These are phyloP conservation scores for Strobilomyces echinocephalus DNA, from an alignment of 768 basidiomycete genomes.

Conservation along the genomic window DNA sequence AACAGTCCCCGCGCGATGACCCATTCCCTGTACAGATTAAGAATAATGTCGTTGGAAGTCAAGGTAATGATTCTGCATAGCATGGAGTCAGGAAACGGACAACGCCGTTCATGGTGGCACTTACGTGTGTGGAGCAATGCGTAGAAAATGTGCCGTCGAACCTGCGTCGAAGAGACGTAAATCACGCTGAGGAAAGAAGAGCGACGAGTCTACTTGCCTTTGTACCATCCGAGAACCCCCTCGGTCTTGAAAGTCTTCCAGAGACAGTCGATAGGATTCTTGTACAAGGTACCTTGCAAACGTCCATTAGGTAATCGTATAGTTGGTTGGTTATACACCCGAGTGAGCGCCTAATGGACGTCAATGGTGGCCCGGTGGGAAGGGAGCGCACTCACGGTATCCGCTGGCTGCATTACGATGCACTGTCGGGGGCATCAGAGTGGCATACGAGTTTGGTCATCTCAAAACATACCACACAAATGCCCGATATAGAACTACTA, in stretches of 20 bases:
- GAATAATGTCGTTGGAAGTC: slow-evolving; percentile 79
- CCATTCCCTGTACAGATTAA: slow-evolving; percentile 56
- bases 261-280: slow-evolving; percentile 90
- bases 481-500: slow-evolving; percentile 84
- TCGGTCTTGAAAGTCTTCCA: slow-evolving; percentile 94
- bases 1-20: slow-evolving; percentile 7
- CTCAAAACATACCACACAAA: slow-evolving; percentile 72
- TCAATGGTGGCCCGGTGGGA: background rate
- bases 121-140: slow-evolving; percentile 90
- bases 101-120: slow-evolving; percentile 18
- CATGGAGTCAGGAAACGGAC: slow-evolving; percentile 1
- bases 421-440: slow-evolving; percentile 43
- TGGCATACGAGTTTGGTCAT: slow-evolving; percentile 1
- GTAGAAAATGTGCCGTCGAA: slow-evolving; percentile 87
- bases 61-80: slow-evolving; percentile 75
- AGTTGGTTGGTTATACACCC: slow-evolving; percentile 96
- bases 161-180: slow-evolving; percentile 40
- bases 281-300: slow-evolving; percentile 73
- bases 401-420: slow-evolving; percentile 91
- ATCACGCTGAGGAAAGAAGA: background rate
- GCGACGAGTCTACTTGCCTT: slow-evolving; percentile 46
- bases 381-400: slow-evolving; percentile 55
- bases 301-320: slow-evolving; percentile 64
- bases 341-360: slow-evolving; percentile 64
- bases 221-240: slow-evolving; percentile 93